These are phyloP conservation scores for Amanita phalloides DNA, from an alignment of 768 basidiomycete species.

Conservation along the genomic window DNA sequence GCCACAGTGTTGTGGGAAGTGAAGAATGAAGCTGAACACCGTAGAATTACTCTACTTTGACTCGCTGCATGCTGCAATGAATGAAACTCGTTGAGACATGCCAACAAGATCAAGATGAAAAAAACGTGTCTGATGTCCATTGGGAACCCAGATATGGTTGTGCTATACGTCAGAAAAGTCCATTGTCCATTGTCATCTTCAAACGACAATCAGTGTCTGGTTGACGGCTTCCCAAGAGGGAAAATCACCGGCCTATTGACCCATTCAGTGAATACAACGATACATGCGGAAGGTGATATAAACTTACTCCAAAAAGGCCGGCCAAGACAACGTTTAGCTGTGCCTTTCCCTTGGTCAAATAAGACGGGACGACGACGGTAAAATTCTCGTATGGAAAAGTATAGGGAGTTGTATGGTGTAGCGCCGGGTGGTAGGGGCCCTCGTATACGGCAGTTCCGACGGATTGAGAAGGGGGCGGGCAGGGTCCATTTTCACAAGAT, in stretches of 20 bases:
- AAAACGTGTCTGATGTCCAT: too few species aligned
- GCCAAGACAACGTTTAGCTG: not conserved
- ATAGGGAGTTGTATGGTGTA: not conserved
- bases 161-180: not conserved
- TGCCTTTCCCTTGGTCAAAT: not conserved
- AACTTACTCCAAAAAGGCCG: not conserved
- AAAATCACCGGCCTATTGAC: not conserved
- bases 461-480: not conserved
- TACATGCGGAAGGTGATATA: too few species aligned
- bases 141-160: too few species aligned
- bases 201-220: not conserved
- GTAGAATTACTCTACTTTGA: too few species aligned
- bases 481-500: not conserved
- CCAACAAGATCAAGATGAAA: too few species aligned
- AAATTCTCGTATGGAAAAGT: not conserved
- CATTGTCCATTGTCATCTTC: not conserved
- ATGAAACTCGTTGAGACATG: too few species aligned
- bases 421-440: not conserved
- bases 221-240: not conserved
- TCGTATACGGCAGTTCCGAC: not conserved
- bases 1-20: too few species aligned
- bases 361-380: not conserved
- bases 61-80: too few species aligned
- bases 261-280: not conserved
- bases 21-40: too few species aligned